phyloP scores from a whole-genome alignment of 495 filamentous ascomycete genomes.

The Parmelia sp. region DNA sequence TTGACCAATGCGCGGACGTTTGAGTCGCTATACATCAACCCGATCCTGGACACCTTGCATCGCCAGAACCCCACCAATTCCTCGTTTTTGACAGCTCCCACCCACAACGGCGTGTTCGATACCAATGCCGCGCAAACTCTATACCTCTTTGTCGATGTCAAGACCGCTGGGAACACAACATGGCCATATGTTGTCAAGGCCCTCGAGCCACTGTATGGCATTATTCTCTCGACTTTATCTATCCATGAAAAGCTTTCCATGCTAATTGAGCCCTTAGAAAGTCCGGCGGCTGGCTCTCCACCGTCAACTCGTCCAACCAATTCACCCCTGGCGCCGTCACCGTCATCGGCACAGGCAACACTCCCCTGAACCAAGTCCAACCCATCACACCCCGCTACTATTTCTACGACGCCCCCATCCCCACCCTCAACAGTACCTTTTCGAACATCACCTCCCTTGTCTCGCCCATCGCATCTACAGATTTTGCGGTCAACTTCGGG shows the following conservation, averaged over 20 bases:
- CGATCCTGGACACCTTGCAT: constrained; percentile 44
- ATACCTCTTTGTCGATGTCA: constrained; percentile 67
- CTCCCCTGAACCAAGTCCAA: constrained; percentile 59
- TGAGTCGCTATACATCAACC: constrained; percentile 49
- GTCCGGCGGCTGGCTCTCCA: constrained; percentile 22
- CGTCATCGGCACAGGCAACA: constrained; percentile 72
- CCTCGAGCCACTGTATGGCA: constrained; percentile 55
- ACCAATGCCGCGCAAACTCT: constrained; percentile 54
- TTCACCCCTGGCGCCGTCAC: constrained; percentile 54
- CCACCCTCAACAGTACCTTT: constrained; percentile 39
- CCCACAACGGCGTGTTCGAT: constrained; percentile 40
- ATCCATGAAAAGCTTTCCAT: not conserved
- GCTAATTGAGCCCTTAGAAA: constrained; percentile 44
- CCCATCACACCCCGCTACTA: constrained; percentile 47
- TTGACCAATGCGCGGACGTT: constrained; percentile 46
- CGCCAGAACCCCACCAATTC: constrained; percentile 37
- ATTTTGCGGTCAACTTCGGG: constrained; percentile 40
- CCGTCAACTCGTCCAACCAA: constrained; percentile 39
- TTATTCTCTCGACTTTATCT: not conserved
- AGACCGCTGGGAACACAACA: constrained; percentile 48
- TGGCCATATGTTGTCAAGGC: constrained; percentile 53
- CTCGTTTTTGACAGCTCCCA: constrained; percentile 21
- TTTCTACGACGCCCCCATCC: constrained; percentile 58
- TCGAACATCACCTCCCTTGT: constrained; percentile 40
- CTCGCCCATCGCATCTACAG: constrained; percentile 48